A percentile compares a stretch with the other conserved stretches of the same genome.
Evolutionary conservation across 1,139 yeast species (phyloP).

Genomic region (Neolecta irregularis): DNA sequence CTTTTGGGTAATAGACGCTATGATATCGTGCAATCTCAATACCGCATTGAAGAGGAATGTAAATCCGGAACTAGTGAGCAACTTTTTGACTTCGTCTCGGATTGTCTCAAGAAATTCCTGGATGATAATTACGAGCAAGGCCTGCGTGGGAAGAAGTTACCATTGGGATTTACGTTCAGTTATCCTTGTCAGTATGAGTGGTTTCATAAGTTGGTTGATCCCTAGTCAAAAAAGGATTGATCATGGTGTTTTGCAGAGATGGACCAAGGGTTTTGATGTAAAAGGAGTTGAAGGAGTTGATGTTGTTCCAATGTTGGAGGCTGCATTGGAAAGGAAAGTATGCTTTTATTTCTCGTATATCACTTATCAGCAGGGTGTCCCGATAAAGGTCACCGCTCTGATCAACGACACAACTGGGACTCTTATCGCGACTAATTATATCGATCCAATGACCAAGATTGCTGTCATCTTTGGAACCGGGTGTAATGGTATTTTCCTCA

Average conservation of each 20-base stretch:
- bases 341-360: neutral
- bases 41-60: slow-evolving; percentile 29
- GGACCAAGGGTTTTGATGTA: slow-evolving; percentile 98
- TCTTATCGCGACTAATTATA: slow-evolving; percentile 83
- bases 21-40: slow-evolving; percentile 43
- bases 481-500: slow-evolving; percentile 46
- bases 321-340: slow-evolving; percentile 39
- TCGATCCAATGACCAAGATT: slow-evolving; percentile 78
- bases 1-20: slow-evolving; percentile 72
- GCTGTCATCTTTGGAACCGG: slow-evolving; percentile 97
- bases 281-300: slow-evolving; percentile 88
- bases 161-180: slow-evolving; percentile 89
- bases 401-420: slow-evolving; percentile 98
- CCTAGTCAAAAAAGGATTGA: slow-evolving; percentile 60
- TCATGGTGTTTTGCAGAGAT: slow-evolving; percentile 75
- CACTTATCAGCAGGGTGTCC: slow-evolving; percentile 33
- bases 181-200: slow-evolving; percentile 47
- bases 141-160: slow-evolving; percentile 33
- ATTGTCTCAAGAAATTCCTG: slow-evolving; percentile 48
- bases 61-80: slow-evolving; percentile 67
- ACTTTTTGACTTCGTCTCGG: slow-evolving; percentile 77
- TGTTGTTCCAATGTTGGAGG: slow-evolving; percentile 81
- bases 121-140: slow-evolving; percentile 39
- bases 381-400: slow-evolving; percentile 76
- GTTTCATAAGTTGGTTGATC: neutral